Evolutionary conservation across 108 stramenopile genomes (phyloP), one percentile per base, ranked within the genome.

Genomic region (Craspedostauros australis): DNA sequence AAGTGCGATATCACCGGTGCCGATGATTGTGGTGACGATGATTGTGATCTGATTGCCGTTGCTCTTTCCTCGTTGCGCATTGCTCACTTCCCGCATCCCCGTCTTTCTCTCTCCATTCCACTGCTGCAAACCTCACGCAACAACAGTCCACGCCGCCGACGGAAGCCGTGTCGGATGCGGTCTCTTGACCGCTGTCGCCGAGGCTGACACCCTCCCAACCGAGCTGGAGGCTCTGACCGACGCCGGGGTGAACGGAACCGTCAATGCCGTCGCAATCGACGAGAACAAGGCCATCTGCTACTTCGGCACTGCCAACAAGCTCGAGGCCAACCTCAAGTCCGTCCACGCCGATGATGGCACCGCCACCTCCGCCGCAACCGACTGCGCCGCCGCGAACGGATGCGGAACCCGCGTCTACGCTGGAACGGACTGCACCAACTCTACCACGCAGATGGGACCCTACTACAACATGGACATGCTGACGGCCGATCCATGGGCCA

Each of bases 381-480:
- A 54, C 12, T 58, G 58, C 16, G 31, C 28, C 27, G 59, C 29
- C 19, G 25, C 59, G 19, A 62, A 62, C 30, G 60, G 53, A 8
- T 73, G 72, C 39, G 66, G 72, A 34, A 46, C 60, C 1, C 72
- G 68, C 39, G 49, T 73, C 9, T 61, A 67, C 21, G 20, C 28
- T 14, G 72, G 72, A 33, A 54, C 52, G 11, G 43, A 31, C 2
- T 73, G 72, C 46, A 54, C 62, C 3, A 37, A 34, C 31, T 29
- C 46, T 11, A 55, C 55, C 11, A 37, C 25, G 2, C 63, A 65
- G 29, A 50, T 47, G 11, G 66, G 66, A 15, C 72, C 67, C 51
- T 68, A 62, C 18, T 66, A 46, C 54, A 41, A 64, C 27, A 15
- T 6, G 1, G 49, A 20, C 15, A 12, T 15, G 2, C 9, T 54